Evolutionary conservation across 192 early-diverging fungal species (phyloP).

Genomic region (Powellomyces hirtus): DNA sequence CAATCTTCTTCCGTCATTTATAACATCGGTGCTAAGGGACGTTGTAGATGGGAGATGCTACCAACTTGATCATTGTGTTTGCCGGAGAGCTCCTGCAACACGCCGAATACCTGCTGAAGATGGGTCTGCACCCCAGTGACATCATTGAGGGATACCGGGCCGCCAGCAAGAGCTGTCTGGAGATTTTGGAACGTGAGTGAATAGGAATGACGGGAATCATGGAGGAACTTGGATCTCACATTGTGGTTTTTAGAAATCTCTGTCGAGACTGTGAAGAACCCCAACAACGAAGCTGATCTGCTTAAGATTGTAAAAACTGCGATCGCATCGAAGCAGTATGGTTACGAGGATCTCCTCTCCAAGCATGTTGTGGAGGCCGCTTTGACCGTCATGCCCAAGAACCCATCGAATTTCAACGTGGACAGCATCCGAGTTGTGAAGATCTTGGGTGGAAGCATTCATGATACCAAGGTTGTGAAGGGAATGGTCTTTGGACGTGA

Average conservation of each 20-base stretch:
- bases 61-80: slow-evolving; percentile 94
- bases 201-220: too few relatives aligned
- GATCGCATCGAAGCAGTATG: slow-evolving; percentile 92
- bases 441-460: slow-evolving; percentile 87
- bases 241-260: slow-evolving; percentile 66
- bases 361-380: slow-evolving; percentile 82
- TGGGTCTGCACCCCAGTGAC: slow-evolving; percentile 94
- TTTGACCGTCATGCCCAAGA: slow-evolving; percentile 85
- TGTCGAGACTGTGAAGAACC: slow-evolving; percentile 59
- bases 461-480: slow-evolving; percentile 84
- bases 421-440: slow-evolving; percentile 96
- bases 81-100: slow-evolving; percentile 92
- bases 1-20: neutral
- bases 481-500: slow-evolving; percentile 98
- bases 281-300: slow-evolving; percentile 52
- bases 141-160: slow-evolving; percentile 93
- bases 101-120: slow-evolving; percentile 86
- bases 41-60: slow-evolving; percentile 83
- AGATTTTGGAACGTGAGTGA: slow-evolving; percentile 71
- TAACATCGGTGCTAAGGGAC: neutral
- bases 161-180: slow-evolving; percentile 77
- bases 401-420: slow-evolving; percentile 85
- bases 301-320: slow-evolving; percentile 74
- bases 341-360: slow-evolving; percentile 85
- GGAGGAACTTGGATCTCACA: neutral